A percentile compares a stretch with the other conserved stretches of the same genome.
These are phyloP conservation scores for Pholiota adiposa DNA, from an alignment of 1,284 basidiomycete genomes.

Conservation along the genomic window DNA sequence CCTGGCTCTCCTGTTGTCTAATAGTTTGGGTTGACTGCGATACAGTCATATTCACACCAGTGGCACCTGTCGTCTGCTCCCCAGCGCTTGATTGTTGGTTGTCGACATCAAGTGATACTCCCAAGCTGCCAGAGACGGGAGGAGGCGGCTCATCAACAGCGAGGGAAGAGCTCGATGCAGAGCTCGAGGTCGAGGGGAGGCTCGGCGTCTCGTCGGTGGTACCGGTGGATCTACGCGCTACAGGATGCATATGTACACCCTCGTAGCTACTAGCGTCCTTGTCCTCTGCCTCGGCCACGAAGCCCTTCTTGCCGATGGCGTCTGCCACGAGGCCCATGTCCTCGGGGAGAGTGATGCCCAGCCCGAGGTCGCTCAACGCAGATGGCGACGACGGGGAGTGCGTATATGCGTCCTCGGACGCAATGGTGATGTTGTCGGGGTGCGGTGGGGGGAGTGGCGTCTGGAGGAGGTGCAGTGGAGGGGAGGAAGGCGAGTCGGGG, in stretches of 20 bases:
- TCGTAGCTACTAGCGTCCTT: constrained; percentile 22
- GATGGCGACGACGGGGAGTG: constrained; percentile 4
- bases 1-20: not conserved
- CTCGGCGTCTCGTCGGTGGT: not conserved
- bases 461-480: not conserved
- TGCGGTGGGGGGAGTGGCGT: constrained; percentile 4
- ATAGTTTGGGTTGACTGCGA: not conserved
- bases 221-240: constrained; percentile 26
- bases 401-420: not conserved
- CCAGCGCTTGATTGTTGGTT: not conserved
- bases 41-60: not conserved
- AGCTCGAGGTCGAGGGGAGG: constrained; percentile 1
- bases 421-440: constrained; percentile 7
- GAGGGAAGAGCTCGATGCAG: constrained; percentile 1
- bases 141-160: constrained; percentile 7
- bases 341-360: constrained; percentile 6
- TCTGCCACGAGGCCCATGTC: constrained; percentile 2
- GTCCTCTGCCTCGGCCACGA: not conserved
- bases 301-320: not conserved
- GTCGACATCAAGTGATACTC: not conserved
- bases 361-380: not conserved
- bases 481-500: not conserved
- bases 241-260: constrained; percentile 32
- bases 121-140: constrained; percentile 8
- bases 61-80: not conserved